A percentile compares a stretch with the other conserved stretches of the same genome.
Evolutionary conservation across 148 eudicot species (phyloP).

Genomic region (Pouteria glomerata): DNA sequence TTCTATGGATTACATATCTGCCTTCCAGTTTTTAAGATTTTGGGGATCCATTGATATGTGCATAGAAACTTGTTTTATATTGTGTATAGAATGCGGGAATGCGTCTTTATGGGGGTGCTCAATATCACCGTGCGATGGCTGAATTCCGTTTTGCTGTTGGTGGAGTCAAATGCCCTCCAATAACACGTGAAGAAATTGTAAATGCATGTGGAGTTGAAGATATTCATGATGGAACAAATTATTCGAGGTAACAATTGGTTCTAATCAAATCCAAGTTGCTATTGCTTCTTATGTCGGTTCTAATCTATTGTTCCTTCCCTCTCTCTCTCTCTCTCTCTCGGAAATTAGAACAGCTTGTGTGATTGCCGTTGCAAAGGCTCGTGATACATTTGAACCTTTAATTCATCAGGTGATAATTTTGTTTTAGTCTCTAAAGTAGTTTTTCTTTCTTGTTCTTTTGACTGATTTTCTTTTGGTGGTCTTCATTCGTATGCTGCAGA

Average conservation of each 20-base stretch:
- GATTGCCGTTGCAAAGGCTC: constrained; percentile 98
- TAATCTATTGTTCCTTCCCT: constrained; percentile 8
- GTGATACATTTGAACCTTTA: constrained; percentile 96
- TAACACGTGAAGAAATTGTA: constrained; percentile 96
- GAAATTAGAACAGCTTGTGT: constrained; percentile 87
- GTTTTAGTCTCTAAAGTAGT: neutral
- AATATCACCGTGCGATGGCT: constrained; percentile 99
- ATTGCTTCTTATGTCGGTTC: neutral
- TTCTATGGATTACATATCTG: neutral
- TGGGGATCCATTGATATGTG: neutral
- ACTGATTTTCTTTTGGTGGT: neutral
- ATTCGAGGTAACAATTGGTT: constrained; percentile 60
- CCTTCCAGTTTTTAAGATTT: constrained; percentile 11
- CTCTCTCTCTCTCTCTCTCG: constrained; percentile 1
- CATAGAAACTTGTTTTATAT: constrained; percentile 6
- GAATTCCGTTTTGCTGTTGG: constrained; percentile 98
- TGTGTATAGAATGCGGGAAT: constrained; percentile 81
- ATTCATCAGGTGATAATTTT: constrained; percentile 72
- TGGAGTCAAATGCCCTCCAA: constrained; percentile 94
- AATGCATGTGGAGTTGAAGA: constrained; percentile 99
- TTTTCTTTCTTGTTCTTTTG: constrained; percentile 4
- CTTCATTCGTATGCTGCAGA: neutral
- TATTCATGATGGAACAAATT: constrained; percentile 98
- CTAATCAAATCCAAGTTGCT: neutral
- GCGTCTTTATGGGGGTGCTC: constrained; percentile 99